Conservation (phyloP, 345 rosid species). For the Citropsis articulata region DNA sequence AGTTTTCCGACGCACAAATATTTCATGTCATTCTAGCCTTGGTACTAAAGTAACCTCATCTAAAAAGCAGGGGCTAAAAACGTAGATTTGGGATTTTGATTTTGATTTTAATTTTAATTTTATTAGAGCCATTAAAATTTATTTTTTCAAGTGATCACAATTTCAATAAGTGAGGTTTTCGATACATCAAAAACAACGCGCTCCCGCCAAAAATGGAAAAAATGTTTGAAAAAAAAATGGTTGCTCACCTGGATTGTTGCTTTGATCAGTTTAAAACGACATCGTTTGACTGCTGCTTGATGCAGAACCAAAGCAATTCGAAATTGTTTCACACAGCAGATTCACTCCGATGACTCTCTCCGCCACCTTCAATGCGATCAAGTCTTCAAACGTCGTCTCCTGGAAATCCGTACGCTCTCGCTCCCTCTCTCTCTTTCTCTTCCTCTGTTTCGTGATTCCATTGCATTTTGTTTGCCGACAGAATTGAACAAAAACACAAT, state of each 20-base stretch:
- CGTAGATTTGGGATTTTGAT: background rate
- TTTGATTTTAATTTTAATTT: too few species aligned
- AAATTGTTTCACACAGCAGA: background rate
- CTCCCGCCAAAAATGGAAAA: too few species aligned
- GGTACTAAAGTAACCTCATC: background rate
- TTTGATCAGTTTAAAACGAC: background rate
- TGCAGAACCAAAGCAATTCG: background rate
- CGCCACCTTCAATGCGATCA: constrained; percentile 39
- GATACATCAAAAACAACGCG: too few species aligned
- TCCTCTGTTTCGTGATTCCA: too few species aligned
- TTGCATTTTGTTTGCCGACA: background rate
- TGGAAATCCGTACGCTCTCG: constrained; percentile 45
- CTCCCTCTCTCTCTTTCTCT: constrained; percentile 13
- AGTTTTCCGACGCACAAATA: too few species aligned
- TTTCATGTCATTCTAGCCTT: background rate
- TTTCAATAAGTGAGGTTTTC: too few species aligned
- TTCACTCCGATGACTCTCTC: constrained; percentile 32
- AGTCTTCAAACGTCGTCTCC: constrained; percentile 47
- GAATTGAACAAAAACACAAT: too few species aligned
- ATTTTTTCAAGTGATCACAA: too few species aligned
- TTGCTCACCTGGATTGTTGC: too few species aligned
- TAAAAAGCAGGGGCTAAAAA: background rate
- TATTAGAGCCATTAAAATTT: too few species aligned
- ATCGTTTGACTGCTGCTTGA: background rate
- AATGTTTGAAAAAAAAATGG: too few species aligned